Evolutionary conservation across 495 filamentous ascomycete genomes (phyloP).

Genomic region (Hypoxylon perforatum): DNA sequence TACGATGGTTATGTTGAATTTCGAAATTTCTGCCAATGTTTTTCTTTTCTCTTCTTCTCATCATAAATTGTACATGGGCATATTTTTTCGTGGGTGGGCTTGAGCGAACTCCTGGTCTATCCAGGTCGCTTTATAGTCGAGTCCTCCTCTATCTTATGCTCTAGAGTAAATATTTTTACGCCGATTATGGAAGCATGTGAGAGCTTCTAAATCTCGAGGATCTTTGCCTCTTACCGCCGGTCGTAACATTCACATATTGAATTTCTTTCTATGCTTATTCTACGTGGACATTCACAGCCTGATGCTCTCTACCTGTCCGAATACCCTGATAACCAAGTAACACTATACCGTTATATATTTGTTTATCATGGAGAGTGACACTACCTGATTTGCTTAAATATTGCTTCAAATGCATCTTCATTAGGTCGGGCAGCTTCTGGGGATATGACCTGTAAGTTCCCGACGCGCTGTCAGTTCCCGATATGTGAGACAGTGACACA

Average conservation of each 20-base stretch:
- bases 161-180: conserved; percentile 64
- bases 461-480: too few relatives aligned
- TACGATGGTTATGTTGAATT: neutral
- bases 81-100: conserved; percentile 89
- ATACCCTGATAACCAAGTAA: too few relatives aligned
- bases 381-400: too few relatives aligned
- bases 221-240: conserved; percentile 70
- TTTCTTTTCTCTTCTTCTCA: conserved; percentile 55
- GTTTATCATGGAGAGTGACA: too few relatives aligned
- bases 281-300: neutral
- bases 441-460: too few relatives aligned
- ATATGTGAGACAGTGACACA: too few relatives aligned
- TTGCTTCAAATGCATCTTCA: too few relatives aligned
- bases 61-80: conserved; percentile 73
- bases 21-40: conserved; percentile 48
- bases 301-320: too few relatives aligned
- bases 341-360: too few relatives aligned
- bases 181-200: conserved; percentile 71
- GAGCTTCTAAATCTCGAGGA: conserved; percentile 59
- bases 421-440: too few relatives aligned
- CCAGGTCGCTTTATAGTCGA: conserved; percentile 56
- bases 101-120: conserved; percentile 53
- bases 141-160: conserved; percentile 71
- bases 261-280: too few relatives aligned
- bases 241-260: conserved; percentile 59